Evolutionary conservation across 2,329 filamentous ascomycete species (phyloP).

Genomic region (Talaromyces sp.): DNA sequence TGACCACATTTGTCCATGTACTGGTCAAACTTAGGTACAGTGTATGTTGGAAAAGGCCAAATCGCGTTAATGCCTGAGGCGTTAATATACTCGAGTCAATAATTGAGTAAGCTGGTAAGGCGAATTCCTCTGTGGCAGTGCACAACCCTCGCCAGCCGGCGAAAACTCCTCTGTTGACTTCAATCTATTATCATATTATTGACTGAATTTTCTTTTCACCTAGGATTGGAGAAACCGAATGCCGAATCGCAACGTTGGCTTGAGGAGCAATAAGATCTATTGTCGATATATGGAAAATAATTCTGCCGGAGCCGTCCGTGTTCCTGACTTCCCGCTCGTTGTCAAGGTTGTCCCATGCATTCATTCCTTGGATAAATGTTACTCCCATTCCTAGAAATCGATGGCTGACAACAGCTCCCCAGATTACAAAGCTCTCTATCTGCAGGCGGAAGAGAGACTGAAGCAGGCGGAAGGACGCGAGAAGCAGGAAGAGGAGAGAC

Average conservation of each 20-base stretch:
- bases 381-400: background rate
- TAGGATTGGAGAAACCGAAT: background rate
- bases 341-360: background rate
- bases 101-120: background rate
- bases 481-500: background rate
- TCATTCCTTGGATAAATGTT: background rate
- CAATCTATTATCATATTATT: background rate
- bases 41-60: background rate
- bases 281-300: background rate
- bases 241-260: background rate
- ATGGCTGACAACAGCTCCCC: background rate
- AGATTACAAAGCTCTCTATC: conserved; percentile 4
- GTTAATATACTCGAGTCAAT: background rate
- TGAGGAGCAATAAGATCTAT: background rate
- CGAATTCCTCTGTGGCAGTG: background rate
- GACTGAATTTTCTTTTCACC: background rate
- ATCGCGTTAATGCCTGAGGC: background rate
- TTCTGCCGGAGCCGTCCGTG: background rate
- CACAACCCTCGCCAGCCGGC: background rate
- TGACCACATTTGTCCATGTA: background rate
- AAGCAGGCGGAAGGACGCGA: background rate
- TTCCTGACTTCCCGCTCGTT: background rate
- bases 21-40: background rate
- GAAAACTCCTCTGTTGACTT: no score
- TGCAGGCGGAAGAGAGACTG: background rate